Base-by-base conservation (phyloP, 352 stramenopile genomes). In the Pythium dissotocum region DNA sequence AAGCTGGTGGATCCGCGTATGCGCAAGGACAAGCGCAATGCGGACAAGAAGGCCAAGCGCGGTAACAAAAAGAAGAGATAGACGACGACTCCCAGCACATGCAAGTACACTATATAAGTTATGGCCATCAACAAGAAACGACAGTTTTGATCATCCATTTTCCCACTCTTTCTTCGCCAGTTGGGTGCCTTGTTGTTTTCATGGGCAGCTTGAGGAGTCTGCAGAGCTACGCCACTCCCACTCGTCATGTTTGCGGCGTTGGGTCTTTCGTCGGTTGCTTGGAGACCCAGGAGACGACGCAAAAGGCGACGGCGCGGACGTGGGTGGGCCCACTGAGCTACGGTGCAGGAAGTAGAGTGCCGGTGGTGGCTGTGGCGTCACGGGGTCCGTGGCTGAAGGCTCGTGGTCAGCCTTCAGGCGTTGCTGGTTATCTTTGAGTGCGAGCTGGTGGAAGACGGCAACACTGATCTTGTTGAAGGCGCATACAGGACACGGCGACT, bases 1-100 rank as follows among this genome's bases (percentile, higher is more conserved):
- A 99, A 99, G 72, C 77, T 99, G 24, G 98, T 99, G 3, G 98
- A 99, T 70, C 93, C 96, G 67, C 88, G 98, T 67, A 98, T 99
- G 91, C 99, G 98, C 82, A 98, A 85, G 67, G 97, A 99, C 80
- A 99, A 96, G 77, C 85, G 85, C 65, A 95, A 95, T 59, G 77
- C 79, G 40, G 86, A 94, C 32, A 87, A 89, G 16, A 93, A 75
- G 52, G 81, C 77, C 4, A 97, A 97, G 75, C 83, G 87, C 63
- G 87, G 85, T 70, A 89, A 88, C 71, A 97, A 96, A 78, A 73
- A 72, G n/a, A 96, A 96, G 80, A 86, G 87, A 89, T 93, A 84
- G 74, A 72, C 26, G 59, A 49, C 30, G n/a, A 35, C 52, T 7
- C 30, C 36, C 51, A 5, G 38, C 38, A 24, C 40, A 40, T 56